Evolutionary conservation across 371 early-diverging fungal species (phyloP), one percentile per base, ranked within the genome.

Genomic region (Mortierella sp.): DNA sequence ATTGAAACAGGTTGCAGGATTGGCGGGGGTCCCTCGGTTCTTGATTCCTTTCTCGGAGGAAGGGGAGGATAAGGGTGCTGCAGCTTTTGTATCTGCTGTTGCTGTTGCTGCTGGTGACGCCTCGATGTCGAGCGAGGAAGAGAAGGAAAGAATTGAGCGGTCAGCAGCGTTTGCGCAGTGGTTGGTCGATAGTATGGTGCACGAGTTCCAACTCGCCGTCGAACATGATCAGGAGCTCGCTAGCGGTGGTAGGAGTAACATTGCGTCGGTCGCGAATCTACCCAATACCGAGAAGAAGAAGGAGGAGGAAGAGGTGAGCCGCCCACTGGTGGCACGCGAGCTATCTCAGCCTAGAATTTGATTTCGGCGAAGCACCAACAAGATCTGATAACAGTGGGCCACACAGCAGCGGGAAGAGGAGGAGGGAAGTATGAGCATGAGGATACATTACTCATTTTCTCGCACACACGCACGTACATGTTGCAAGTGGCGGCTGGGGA

Each of bases 311-410:
- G 32, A 74, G 35, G 16, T 7, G 32, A 60, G 60, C 18, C 32
- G 18, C 60, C 32, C 60, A 60, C 60, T 32, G 11, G 58, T 16
- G 16, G 60, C 29, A 60, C 60, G 60, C 51, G 35, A 35, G 48
- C 18, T 55, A 54, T 11, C 24, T 54, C 18, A 35, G 58, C 18
- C 35, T n/a, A 41, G 56, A n/a, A 74, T 54, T 41, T 14, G 56
- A 49, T 35, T 24, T 38, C 73, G 44, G 48, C 73, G 38, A 73
- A 54, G 48, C 38, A 46, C 48, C 32, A 54, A 73, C 55, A 73
- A 46, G 54, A 54, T 46, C 38, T 54, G 38, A 48, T 49, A 54
- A 38, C 18, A 27, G 24, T 16, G 56, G 11, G 27, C 10, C 2
- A 27, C 56, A 16, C n/a, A 3, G 27, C 27, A 0, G 10, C 8